A percentile compares a stretch with the other conserved stretches of the same genome.
phyloP scores from a whole-genome alignment of 257 asterid genomes.

The Parsonsia alboflavescens region DNA sequence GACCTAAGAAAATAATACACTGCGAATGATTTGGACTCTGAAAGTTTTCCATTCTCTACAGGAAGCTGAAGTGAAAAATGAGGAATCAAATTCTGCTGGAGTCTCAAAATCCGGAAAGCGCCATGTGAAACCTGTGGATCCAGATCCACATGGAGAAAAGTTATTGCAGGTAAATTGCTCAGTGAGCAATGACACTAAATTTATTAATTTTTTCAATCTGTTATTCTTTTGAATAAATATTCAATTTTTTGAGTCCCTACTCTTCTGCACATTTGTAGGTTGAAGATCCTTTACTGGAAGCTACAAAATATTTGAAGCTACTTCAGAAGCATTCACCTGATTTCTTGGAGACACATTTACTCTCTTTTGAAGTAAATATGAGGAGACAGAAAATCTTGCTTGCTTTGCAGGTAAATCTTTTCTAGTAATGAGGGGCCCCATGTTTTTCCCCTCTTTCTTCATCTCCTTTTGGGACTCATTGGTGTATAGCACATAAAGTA shows the following conservation, averaged over 20 bases:
- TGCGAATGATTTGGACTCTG: not conserved
- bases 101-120: conserved; percentile 80
- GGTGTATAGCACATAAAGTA: not conserved
- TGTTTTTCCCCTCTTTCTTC: not conserved
- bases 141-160: conserved; percentile 91
- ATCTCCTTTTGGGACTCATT: not conserved
- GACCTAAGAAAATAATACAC: not conserved
- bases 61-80: conserved; percentile 87
- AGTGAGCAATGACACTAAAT: conserved; percentile 1
- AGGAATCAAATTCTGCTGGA: conserved; percentile 58
- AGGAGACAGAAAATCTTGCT: conserved; percentile 78
- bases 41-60: conserved; percentile 31
- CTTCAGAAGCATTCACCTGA: conserved; percentile 91
- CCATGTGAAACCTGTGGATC: conserved; percentile 74
- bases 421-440: not conserved
- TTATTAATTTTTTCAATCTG: conserved; percentile 4
- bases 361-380: conserved; percentile 88
- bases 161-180: conserved; percentile 53
- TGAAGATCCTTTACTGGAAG: conserved; percentile 87
- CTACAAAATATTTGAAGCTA: conserved; percentile 88
- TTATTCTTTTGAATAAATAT: not conserved
- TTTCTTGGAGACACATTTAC: conserved; percentile 71
- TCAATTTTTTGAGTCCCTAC: not conserved
- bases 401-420: conserved; percentile 66
- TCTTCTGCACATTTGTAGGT: conserved; percentile 44